Conservation (phyloP, 495 filamentous ascomycete genomes). For the Hypoxylon fuscum region DNA sequence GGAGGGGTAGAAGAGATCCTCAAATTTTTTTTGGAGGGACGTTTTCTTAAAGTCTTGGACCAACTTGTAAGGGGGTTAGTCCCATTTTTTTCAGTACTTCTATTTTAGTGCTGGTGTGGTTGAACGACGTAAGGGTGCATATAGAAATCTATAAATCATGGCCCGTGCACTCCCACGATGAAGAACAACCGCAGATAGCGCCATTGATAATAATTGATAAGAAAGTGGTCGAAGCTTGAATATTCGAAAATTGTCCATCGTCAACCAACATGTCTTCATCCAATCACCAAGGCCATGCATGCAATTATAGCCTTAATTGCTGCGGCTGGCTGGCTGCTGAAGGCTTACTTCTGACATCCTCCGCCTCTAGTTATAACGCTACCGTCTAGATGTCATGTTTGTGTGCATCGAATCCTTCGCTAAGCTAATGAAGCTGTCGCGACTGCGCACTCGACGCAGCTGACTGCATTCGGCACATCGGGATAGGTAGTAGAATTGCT, state of each 20-base stretch:
- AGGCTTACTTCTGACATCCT: slow-evolving; percentile 3
- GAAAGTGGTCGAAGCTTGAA: neutral
- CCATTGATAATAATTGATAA: slow-evolving; percentile 26
- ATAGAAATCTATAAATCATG: slow-evolving; percentile 1
- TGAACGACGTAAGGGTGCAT: slow-evolving; percentile 41
- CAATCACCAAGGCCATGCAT: too few species aligned
- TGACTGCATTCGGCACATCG: slow-evolving; percentile 13
- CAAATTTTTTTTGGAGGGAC: neutral
- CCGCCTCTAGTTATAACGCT: slow-evolving; percentile 5
- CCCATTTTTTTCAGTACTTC: slow-evolving; percentile 24
- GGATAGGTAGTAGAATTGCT: slow-evolving; percentile 1
- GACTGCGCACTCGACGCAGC: slow-evolving; percentile 7
- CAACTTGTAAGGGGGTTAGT: neutral
- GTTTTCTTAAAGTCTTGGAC: neutral
- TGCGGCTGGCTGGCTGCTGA: slow-evolving; percentile 28
- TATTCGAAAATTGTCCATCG: slow-evolving; percentile 7
- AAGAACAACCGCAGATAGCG: slow-evolving; percentile 38
- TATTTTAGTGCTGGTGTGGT: slow-evolving; percentile 40
- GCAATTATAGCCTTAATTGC: slow-evolving; percentile 22
- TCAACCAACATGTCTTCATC: slow-evolving; percentile 7
- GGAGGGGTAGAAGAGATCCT: neutral
- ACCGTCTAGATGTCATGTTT: slow-evolving; percentile 25
- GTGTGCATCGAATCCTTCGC: slow-evolving; percentile 7
- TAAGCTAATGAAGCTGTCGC: slow-evolving; percentile 15
- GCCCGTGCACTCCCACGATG: slow-evolving; percentile 24